Conservation (phyloP, 1,139 yeast species). For the Tardiomyces depauwii region DNA sequence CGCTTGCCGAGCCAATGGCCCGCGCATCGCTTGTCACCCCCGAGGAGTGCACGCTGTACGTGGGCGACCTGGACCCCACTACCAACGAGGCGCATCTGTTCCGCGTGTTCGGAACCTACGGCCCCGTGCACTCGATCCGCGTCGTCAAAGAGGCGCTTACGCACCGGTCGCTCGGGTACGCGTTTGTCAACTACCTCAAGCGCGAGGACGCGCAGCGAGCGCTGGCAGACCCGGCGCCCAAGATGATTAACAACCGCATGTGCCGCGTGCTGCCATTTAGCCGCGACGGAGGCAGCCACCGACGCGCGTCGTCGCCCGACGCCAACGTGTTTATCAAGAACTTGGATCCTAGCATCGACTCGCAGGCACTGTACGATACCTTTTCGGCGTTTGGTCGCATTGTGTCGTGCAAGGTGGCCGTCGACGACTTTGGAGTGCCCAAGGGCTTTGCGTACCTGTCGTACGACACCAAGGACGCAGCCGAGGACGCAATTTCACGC, state of each 20-base stretch:
- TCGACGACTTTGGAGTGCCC: constrained; percentile 67
- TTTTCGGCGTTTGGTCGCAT: constrained; percentile 82
- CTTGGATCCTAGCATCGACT: constrained; percentile 70
- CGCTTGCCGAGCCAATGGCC: not conserved
- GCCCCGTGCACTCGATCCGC: constrained; percentile 78
- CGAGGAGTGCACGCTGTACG: constrained; percentile 34
- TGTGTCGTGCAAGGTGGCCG: constrained; percentile 76
- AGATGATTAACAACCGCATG: constrained; percentile 69
- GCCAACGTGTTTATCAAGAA: constrained; percentile 29
- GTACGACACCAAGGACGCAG: constrained; percentile 67
- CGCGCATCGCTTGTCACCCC: not conserved
- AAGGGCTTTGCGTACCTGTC: constrained; percentile 87
- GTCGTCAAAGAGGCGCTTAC: constrained; percentile 87
- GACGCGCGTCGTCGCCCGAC: constrained; percentile 5
- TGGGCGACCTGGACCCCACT: constrained; percentile 77
- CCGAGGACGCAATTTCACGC: constrained; percentile 71
- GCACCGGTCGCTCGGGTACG: constrained; percentile 83
- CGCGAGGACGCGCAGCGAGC: constrained; percentile 75
- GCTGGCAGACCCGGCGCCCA: constrained; percentile 69
- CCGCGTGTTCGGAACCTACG: constrained; percentile 74
- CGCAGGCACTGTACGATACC: constrained; percentile 70
- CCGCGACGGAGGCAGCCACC: constrained; percentile 51
- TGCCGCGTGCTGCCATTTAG: constrained; percentile 32
- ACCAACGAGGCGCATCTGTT: constrained; percentile 77
- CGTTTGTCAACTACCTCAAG: constrained; percentile 80